Evolutionary conservation across 202 grass and related monocot species (phyloP).

Genomic region (Sporobolus alterniflorus): DNA sequence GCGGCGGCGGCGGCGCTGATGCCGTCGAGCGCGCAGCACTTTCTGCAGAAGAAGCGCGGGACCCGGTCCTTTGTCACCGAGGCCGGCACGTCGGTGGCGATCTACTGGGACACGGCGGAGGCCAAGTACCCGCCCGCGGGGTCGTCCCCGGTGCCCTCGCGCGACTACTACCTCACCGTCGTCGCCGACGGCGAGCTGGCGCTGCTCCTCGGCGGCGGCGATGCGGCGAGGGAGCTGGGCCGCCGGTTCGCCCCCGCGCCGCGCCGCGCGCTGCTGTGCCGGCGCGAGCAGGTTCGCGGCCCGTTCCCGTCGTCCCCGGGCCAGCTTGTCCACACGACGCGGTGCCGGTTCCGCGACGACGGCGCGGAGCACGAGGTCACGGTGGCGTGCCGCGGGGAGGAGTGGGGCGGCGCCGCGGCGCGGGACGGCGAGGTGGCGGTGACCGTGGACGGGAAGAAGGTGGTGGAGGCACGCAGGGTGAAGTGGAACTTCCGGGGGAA

Average conservation of each 20-base stretch:
- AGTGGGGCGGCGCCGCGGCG: constrained; percentile 4
- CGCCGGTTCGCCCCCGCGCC: constrained; percentile 36
- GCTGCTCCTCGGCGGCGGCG: constrained; percentile 66
- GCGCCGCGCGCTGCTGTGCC: constrained; percentile 47
- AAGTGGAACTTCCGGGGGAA: constrained; percentile 94
- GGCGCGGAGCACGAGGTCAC: constrained; percentile 80
- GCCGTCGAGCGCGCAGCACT: background rate
- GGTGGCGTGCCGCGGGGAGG: constrained; percentile 64
- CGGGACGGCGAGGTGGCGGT: constrained; percentile 63
- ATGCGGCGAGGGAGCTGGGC: constrained; percentile 47
- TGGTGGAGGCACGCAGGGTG: constrained; percentile 55
- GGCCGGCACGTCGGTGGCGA: constrained; percentile 41
- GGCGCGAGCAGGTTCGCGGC: constrained; percentile 63
- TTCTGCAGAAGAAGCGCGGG: constrained; percentile 69
- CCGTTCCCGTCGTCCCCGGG: background rate
- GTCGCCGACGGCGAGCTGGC: constrained; percentile 64
- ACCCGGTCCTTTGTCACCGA: constrained; percentile 62
- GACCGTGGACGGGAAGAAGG: constrained; percentile 66
- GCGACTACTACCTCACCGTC: constrained; percentile 63
- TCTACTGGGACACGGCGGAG: constrained; percentile 77
- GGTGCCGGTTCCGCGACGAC: constrained; percentile 61
- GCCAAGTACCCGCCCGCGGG: constrained; percentile 43
- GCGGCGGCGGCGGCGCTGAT: background rate
- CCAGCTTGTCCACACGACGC: constrained; percentile 56
- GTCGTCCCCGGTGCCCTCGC: constrained; percentile 49